Base-by-base conservation (phyloP, 148 eudicot genomes). In the Chenopodium album region DNA sequence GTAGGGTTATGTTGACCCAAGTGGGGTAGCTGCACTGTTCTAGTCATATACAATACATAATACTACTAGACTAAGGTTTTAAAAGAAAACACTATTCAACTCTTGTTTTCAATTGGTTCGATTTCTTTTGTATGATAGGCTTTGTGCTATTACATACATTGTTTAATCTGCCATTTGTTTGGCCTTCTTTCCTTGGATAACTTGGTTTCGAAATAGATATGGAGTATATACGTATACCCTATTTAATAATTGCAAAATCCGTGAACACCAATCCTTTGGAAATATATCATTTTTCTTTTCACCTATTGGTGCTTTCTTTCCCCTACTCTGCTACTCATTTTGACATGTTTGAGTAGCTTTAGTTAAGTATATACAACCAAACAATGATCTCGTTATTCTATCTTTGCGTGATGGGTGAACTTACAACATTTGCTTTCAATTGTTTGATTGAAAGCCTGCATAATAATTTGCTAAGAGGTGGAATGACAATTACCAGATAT, bases 401-500 rank as follows among this genome's bases (percentile, higher is more conserved):
- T 54, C 7, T 31, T 26, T 71, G 23, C 9, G 13, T 44, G 80
- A n/a, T 60, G 31, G 28, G 8, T 79, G 50, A 63, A 32, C 3
- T 74, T 31, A 65, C 26, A 0, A 44, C 23, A 78, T 16, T 65
- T 65, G 17, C 9, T 67, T 66, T 41, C 54, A 50, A 41, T 50
- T 52, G n/a, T 75, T 26, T 7, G 7, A 59, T 23, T 67, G 29
- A 67, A 76, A 59, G 50, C 56, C 31, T 29, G 3, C 41, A 23
- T 48, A n/a, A 8, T 48, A n/a, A 9, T 29, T 23, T 34, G 12
- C 79, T 82, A 68, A 83, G 60, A 65, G 62, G 3, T 75, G 50
- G 54, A 82, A 75, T 71, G 26, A 62, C 32, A 67, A 56, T 64
- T 75, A n/a, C 52, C 89, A 95, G 99, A 80, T 93, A 91, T 80